phyloP scores from a whole-genome alignment of 108 stramenopile species.

The Cyclotella sp. region DNA sequence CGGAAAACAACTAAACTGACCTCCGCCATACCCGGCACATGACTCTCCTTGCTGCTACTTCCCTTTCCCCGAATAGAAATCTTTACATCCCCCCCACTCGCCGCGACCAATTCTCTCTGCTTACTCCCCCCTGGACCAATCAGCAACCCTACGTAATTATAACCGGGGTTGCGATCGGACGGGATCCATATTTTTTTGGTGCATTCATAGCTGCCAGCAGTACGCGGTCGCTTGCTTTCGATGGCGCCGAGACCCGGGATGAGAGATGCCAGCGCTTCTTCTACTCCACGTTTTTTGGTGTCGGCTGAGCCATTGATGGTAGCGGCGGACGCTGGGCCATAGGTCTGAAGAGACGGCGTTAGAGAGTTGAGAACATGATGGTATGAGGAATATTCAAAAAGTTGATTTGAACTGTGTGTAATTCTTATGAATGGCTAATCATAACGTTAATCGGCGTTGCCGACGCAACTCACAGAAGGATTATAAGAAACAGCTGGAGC shows the following conservation, averaged over 20 bases:
- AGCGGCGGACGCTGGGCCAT: constrained; percentile 8
- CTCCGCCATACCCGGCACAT: constrained; percentile 37
- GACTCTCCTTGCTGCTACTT: constrained; percentile 27
- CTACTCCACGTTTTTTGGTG: constrained; percentile 40
- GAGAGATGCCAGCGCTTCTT: constrained; percentile 52
- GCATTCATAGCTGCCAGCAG: constrained; percentile 12
- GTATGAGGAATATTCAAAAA: neutral
- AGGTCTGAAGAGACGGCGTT: neutral
- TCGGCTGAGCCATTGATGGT: neutral
- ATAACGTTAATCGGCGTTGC: neutral
- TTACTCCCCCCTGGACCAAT: constrained; percentile 61
- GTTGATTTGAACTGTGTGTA: neutral
- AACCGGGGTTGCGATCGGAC: constrained; percentile 50
- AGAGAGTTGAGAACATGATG: neutral
- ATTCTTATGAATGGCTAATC: neutral
- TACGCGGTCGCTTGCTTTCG: constrained; percentile 18
- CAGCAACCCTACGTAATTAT: constrained; percentile 60
- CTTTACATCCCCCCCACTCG: constrained; percentile 51
- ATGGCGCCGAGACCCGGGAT: constrained; percentile 43
- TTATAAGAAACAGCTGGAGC: neutral
- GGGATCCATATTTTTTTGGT: constrained; percentile 54
- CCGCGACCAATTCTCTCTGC: constrained; percentile 54
- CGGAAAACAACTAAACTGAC: neutral
- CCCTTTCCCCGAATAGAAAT: constrained; percentile 56
- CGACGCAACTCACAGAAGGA: neutral